A percentile compares a stretch with the other conserved stretches of the same genome.
phyloP scores from a whole-genome alignment of 2,329 filamentous ascomycete genomes.

The Coccinonectria pachysandricola region DNA sequence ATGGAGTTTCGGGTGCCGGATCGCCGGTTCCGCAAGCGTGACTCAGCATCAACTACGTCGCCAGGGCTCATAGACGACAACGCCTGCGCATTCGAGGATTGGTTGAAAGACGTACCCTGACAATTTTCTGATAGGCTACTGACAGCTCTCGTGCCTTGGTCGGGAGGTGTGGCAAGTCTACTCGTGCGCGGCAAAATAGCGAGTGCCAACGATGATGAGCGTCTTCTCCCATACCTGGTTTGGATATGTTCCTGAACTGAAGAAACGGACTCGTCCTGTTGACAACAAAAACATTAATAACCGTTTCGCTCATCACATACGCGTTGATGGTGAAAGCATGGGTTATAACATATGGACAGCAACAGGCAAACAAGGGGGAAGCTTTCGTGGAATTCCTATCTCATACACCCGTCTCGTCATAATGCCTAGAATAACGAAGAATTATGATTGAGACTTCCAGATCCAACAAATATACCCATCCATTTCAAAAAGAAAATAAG shows the following conservation, averaged over 20 bases:
- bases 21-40: too few relatives aligned
- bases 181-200: constrained; percentile 22
- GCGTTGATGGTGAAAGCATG: constrained; percentile 9
- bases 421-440: constrained; percentile 21
- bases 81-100: too few relatives aligned
- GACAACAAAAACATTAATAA: constrained; percentile 27
- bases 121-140: too few relatives aligned
- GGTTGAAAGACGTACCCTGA: too few relatives aligned
- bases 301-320: constrained; percentile 18
- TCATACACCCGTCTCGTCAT: constrained; percentile 28
- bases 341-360: constrained; percentile 11
- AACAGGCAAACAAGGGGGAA: constrained; percentile 19
- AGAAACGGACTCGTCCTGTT: constrained; percentile 27
- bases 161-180: constrained; percentile 12
- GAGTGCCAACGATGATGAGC: constrained; percentile 34
- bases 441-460: constrained; percentile 20
- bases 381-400: constrained; percentile 32
- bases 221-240: constrained; percentile 30
- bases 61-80: too few relatives aligned
- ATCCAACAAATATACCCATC: constrained; percentile 20
- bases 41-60: too few relatives aligned
- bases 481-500: too few relatives aligned
- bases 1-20: too few relatives aligned
- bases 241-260: constrained; percentile 17
- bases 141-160: too few relatives aligned